Evolutionary conservation across 257 asterid species (phyloP), one percentile per base, ranked within the genome.

Genomic region (Phtheirospermum japonicum): DNA sequence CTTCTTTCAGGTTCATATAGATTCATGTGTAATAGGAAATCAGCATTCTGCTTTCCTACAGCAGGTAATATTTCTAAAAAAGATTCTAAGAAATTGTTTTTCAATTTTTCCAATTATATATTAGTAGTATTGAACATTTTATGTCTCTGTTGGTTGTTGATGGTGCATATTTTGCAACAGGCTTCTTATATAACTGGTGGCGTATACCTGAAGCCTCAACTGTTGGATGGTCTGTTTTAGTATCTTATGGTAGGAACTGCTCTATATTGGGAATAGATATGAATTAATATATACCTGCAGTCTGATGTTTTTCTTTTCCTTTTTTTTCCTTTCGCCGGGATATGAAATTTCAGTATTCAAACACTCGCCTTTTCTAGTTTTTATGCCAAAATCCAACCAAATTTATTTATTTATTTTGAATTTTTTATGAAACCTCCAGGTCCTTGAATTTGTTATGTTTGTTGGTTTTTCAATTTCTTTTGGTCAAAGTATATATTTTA

Each of bases 41-140:
- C 95, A 85, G 64, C 85, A 90, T 74, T 90, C 98, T 59, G 96
- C 98, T 73, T 90, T 90, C 69, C 78, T 90, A 73, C 98, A 88
- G 86, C 98, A 90, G 98, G 98, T 85, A 73, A 57, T 31, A 43
- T 70, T 46, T 62, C 33, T 42, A 19, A 64, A 7, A 37, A 40
- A 34, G 61, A 43, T 32, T 23, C n/a, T n/a, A n/a, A n/a, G n/a
- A n/a, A n/a, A n/a, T 57, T 64, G 59, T 62, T 67, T 42, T 9
- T 43, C 37, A 33, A 60, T 52, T 10, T n/a, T n/a, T 42, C 56
- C 19, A 6, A 26, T 56, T 33, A 53, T 50, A 52, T 39, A 4
- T 31, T 19, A 52, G 59, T 50, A n/a, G 65, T 53, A 23, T 23
- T 23, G 3, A 23, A 3, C 28, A 23, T 54, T 39, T n/a, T n/a